A percentile compares a stretch with the other conserved stretches of the same genome.
Conservation (phyloP, 129 eudicot genomes). For the Chrysanthemum lavandulifolium region DNA sequence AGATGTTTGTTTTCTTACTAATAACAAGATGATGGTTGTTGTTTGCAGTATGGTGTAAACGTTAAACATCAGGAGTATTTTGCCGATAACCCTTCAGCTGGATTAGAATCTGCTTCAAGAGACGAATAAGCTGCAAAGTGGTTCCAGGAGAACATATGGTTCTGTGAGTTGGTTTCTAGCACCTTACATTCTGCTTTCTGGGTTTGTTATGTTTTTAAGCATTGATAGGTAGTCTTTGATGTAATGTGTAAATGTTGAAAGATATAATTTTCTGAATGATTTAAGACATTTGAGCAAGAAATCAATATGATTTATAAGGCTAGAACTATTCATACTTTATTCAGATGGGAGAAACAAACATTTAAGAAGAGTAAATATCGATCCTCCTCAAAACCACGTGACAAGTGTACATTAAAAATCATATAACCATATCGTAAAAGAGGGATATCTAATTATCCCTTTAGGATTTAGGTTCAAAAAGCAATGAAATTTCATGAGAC, state of each 20-base stretch:
- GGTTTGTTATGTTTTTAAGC: slow-evolving; percentile 3
- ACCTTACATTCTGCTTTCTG: slow-evolving; percentile 1
- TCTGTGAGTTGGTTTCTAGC: slow-evolving; percentile 1
- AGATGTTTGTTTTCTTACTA: neutral
- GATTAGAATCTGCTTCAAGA: slow-evolving; percentile 68
- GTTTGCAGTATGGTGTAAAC: slow-evolving; percentile 83
- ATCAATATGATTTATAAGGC: neutral
- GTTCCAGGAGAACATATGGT: neutral
- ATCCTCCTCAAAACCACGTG: neutral
- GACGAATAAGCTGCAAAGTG: slow-evolving; percentile 52
- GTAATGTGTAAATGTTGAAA: slow-evolving; percentile 11
- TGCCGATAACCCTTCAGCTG: slow-evolving; percentile 95
- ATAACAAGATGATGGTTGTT: slow-evolving; percentile 1
- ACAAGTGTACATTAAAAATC: neutral
- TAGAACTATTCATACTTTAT: neutral
- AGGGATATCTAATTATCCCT: neutral
- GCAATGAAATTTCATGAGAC: slow-evolving; percentile 21
- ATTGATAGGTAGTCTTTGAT: neutral
- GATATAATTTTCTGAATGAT: slow-evolving; percentile 9
- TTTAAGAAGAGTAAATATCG: neutral
- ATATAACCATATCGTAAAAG: neutral
- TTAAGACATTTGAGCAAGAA: neutral
- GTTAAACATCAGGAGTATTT: slow-evolving; percentile 89
- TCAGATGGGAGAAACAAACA: neutral
- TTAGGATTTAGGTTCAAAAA: slow-evolving; percentile 28